Base-by-base conservation (phyloP, 495 filamentous ascomycete genomes). In the Penicillium psychrofluorescens region DNA sequence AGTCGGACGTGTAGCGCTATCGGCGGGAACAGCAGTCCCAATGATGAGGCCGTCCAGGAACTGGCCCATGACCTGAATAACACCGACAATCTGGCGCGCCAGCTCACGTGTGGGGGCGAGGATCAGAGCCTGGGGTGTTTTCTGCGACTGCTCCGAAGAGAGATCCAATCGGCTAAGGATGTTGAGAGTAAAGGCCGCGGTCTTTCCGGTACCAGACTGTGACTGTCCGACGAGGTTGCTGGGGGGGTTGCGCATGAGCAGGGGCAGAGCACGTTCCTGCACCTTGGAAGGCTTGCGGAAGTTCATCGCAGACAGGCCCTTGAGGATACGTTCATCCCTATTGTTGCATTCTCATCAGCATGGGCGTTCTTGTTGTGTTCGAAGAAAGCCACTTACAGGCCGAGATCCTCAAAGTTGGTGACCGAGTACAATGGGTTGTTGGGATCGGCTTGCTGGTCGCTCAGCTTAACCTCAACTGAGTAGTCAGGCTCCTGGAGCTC, bases 161-260 rank as follows among this genome's bases (percentile, higher is more conserved):
- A 89, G 71, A 50, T 97, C 85, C 53, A 95, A 61, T 38, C 92
- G 86, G 42, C 83, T 82, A 13, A 99, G 76, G 41, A 95, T 85
- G 35, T 92, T 96, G 42, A 95, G 78, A 16, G 89, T 82, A 63
- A 97, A 99, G 29, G 94, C 94, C 29, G 92, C 94, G 8, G 94
- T 99, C 71, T 99, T 99, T 45, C 94, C 94, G 11, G 94, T 99
- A 48, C 94, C 94, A 5, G 94, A 98, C 66, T 99, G 94, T 27
- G 92, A 96, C 61, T 99, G 94, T 14, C 89, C 92, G 47, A 99
- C 91, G 73, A 97, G 83, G 64, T 97, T 97, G 35, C 70, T 76
- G 91, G 85, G 11, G 11, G 90, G 90, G 53, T 95, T 77, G 49
- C 68, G 56, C 48, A 98, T 75, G 45, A 98, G 81, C 13, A 98